Conservation (phyloP, 257 asterid genomes). For the Rauvolfia tetraphylla region DNA sequence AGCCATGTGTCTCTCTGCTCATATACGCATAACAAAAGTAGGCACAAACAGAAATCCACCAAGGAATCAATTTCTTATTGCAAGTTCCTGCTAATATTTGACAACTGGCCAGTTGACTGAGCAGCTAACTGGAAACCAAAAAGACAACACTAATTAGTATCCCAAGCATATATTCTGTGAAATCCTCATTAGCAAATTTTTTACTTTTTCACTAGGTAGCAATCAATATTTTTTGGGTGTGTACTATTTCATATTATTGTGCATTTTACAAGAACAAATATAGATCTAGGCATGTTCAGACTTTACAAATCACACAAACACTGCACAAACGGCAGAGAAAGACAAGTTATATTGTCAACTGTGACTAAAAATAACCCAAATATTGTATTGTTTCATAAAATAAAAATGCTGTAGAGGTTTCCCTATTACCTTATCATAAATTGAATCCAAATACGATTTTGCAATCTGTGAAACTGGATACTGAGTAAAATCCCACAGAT, state of each 20-base stretch:
- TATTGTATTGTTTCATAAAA: background rate
- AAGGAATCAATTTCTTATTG: background rate
- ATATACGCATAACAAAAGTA: background rate
- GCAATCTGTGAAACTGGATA: slow-evolving; percentile 90
- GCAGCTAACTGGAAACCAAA: background rate
- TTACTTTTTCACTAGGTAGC: too few relatives aligned
- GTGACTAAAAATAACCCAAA: background rate
- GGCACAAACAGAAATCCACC: background rate
- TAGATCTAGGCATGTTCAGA: background rate
- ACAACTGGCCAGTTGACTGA: background rate
- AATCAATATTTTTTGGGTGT: background rate
- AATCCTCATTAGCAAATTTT: background rate
- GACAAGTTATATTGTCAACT: too few relatives aligned
- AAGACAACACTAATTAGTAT: background rate
- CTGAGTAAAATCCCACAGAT: slow-evolving; percentile 78
- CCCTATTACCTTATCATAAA: slow-evolving; percentile 63
- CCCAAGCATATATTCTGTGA: background rate
- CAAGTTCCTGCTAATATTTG: background rate
- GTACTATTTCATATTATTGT: background rate
- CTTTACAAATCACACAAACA: background rate
- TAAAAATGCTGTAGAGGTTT: background rate
- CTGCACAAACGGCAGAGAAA: background rate
- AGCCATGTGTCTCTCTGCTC: background rate
- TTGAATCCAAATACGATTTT: slow-evolving; percentile 86
- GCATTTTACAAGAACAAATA: background rate